Conservation (phyloP, 805 yeast species). For the Helenozyma rhizophorensis region DNA sequence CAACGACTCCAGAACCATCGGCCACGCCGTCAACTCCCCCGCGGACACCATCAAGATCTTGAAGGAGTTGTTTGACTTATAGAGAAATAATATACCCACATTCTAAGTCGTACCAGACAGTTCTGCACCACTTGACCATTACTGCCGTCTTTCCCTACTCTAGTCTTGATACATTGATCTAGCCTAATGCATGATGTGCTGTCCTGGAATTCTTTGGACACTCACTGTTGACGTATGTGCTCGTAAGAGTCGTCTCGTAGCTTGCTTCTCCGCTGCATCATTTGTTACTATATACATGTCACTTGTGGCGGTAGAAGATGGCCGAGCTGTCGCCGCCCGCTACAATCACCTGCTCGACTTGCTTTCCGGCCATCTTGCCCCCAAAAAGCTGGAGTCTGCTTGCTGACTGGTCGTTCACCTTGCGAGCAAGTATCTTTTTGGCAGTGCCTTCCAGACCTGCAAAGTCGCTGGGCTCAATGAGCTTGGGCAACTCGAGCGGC, state of each 20-base stretch:
- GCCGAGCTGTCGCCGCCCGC: constrained; percentile 65
- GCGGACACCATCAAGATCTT: constrained; percentile 83
- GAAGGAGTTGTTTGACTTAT: constrained; percentile 70
- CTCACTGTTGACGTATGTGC: no score
- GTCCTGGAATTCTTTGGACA: not conserved
- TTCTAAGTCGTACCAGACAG: not conserved
- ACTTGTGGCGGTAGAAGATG: constrained; percentile 47
- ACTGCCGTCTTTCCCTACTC: no score
- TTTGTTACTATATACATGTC: not conserved
- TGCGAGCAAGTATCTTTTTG: constrained; percentile 24
- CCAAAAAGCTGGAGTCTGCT: constrained; percentile 46
- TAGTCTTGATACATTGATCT: not conserved
- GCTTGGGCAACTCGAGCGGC: constrained; percentile 51
- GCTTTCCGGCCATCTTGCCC: constrained; percentile 20
- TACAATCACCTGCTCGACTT: constrained; percentile 50
- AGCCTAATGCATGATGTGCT: not conserved
- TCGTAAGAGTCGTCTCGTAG: no score
- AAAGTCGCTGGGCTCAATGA: constrained; percentile 51
- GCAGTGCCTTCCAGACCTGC: constrained; percentile 2
- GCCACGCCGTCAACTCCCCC: constrained; percentile 89
- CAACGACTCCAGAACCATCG: constrained; percentile 86
- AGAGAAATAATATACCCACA: no score
- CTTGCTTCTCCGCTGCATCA: no score
- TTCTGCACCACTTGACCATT: no score
- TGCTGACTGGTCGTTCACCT: constrained; percentile 29